Evolutionary conservation across 331 rosid species (phyloP).

Genomic region (Pyrus hybrid): DNA sequence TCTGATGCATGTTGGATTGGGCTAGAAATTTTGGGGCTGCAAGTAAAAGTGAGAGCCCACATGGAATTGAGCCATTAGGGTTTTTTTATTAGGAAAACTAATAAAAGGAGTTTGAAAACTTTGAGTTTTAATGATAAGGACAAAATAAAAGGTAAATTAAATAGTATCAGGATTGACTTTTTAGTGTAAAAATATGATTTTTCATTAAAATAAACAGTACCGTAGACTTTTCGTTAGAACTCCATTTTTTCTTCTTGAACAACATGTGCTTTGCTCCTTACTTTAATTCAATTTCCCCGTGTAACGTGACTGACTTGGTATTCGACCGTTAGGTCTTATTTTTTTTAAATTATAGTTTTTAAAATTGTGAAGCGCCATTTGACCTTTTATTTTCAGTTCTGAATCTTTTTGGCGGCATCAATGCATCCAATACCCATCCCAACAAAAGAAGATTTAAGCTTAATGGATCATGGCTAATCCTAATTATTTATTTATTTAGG

Average conservation of each 20-base stretch:
- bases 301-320: background rate
- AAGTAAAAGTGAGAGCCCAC: background rate
- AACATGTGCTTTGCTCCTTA: background rate
- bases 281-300: background rate
- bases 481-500: background rate
- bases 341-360: background rate
- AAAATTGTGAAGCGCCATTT: background rate
- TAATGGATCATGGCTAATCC: background rate
- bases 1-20: background rate
- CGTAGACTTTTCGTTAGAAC: too few relatives aligned
- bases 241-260: too few relatives aligned
- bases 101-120: too few relatives aligned
- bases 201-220: too few relatives aligned
- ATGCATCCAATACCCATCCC: background rate
- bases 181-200: too few relatives aligned
- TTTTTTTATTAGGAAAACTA: too few relatives aligned
- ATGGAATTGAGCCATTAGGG: background rate
- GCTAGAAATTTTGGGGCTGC: background rate
- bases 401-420: background rate
- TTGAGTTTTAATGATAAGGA: too few relatives aligned
- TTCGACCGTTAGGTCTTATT: constrained; percentile 7
- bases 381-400: background rate
- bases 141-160: too few relatives aligned
- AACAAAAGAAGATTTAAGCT: background rate
- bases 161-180: too few relatives aligned